These are phyloP conservation scores for Alternaria arborescens DNA, from an alignment of 2,329 filamentous ascomycete species.

Conservation along the genomic window DNA sequence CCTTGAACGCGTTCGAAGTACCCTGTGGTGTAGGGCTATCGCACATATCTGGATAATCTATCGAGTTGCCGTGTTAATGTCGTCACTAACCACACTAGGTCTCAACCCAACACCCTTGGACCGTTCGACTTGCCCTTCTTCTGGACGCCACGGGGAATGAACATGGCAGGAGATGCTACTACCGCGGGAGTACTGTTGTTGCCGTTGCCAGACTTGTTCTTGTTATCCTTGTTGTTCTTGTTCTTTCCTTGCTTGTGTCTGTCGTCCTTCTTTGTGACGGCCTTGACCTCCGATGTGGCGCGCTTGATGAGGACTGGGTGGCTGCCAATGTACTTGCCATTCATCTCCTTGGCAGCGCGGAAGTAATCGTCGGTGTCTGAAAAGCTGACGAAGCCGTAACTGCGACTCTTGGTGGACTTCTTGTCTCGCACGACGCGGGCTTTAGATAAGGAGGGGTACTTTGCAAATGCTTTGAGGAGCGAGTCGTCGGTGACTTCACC, in stretches of 20 bases:
- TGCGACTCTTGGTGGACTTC: constrained; percentile 93
- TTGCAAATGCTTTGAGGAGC: constrained; percentile 89
- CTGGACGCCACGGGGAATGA: constrained; percentile 41
- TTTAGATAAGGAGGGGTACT: constrained; percentile 88
- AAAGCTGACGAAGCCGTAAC: constrained; percentile 96
- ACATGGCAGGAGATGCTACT: constrained; percentile 29
- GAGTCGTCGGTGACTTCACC: constrained; percentile 98
- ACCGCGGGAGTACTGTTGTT: constrained; percentile 21
- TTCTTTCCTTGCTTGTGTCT: constrained; percentile 52
- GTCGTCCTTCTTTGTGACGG: constrained; percentile 65
- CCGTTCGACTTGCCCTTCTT: constrained; percentile 44
- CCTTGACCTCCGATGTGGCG: constrained; percentile 90
- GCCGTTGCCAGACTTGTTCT: constrained; percentile 30
- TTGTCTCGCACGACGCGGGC: constrained; percentile 95
- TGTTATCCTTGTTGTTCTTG: constrained; percentile 60
- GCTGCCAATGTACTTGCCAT: constrained; percentile 98
- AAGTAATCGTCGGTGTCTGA: constrained; percentile 96
- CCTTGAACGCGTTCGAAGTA: not conserved
- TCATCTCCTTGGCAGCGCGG: constrained; percentile 95
- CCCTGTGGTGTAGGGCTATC: not conserved
- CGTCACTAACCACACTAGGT: not conserved
- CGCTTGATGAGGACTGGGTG: constrained; percentile 89
- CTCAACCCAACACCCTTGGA: constrained; percentile 42
- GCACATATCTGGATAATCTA: not conserved
- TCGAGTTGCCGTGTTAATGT: not conserved